Evolutionary conservation across 768 basidiomycete genomes (phyloP).

Genomic region (Hericium coralloides): DNA sequence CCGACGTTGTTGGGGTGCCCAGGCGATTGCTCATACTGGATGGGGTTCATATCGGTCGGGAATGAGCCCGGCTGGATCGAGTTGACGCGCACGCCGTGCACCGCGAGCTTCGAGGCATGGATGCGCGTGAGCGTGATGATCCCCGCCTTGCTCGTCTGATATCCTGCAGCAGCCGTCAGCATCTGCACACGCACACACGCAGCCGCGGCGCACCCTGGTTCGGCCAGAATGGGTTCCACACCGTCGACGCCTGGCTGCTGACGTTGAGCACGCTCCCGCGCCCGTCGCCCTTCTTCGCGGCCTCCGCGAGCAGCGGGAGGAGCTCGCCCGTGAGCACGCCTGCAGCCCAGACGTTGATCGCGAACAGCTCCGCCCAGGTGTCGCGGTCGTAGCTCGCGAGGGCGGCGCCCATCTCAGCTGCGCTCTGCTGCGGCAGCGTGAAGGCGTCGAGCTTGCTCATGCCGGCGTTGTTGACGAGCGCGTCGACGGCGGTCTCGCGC

Average conservation of each 20-base stretch:
- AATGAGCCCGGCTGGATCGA: no score
- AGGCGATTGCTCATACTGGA: conserved; percentile 27
- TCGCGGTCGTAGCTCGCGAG: conserved; percentile 53
- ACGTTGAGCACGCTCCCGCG: no score
- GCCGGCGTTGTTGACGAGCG: conserved; percentile 75
- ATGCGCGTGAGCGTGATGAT: no score
- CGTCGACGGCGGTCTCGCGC: conserved; percentile 60
- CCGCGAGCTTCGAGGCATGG: no score
- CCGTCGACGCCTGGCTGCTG: no score
- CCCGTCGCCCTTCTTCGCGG: no score
- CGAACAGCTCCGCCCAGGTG: conserved; percentile 69
- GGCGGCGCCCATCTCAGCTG: conserved; percentile 59
- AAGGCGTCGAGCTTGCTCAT: conserved; percentile 30
- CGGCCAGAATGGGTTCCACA: conserved; percentile 36
- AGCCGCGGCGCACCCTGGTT: conserved; percentile 77
- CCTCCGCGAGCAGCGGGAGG: conserved; percentile 39
- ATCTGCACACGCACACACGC: conserved; percentile 70
- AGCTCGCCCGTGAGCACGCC: conserved; percentile 70
- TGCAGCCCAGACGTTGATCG: conserved; percentile 60
- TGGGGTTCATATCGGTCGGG: no score
- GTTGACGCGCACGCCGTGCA: no score
- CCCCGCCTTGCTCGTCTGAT: no score
- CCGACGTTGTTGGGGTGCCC: conserved; percentile 28
- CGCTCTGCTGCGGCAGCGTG: conserved; percentile 36
- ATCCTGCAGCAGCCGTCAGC: conserved; percentile 30